Evolutionary conservation across 164 flowering plant species (phyloP).

Genomic region (Chimonanthus praecox): DNA sequence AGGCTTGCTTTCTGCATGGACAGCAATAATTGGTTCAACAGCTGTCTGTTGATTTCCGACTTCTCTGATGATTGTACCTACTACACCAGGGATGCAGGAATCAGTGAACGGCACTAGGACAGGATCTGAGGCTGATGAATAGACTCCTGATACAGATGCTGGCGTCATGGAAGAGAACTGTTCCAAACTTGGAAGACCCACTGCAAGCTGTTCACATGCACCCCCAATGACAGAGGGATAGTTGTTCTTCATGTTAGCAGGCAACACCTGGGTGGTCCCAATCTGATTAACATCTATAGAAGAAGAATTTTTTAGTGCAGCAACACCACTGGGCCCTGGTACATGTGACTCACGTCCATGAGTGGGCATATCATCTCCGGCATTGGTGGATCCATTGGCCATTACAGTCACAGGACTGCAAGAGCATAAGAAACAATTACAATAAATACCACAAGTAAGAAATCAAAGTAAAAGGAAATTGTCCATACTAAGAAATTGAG

Average conservation of each 20-base stretch:
- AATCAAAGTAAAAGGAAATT: too few species aligned
- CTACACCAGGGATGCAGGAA: conserved; percentile 35
- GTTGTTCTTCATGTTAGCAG: conserved; percentile 4
- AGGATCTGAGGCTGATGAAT: conserved; percentile 66
- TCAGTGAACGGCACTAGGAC: conserved; percentile 56
- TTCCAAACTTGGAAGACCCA: conserved; percentile 1
- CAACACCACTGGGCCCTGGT: conserved; percentile 9
- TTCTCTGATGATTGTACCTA: conserved; percentile 56
- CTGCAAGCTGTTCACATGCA: background rate
- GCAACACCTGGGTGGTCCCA: conserved; percentile 13
- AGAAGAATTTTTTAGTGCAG: conserved; percentile 9
- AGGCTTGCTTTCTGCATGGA: conserved; percentile 32
- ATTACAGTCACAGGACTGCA: conserved; percentile 41
- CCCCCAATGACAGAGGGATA: conserved; percentile 8
- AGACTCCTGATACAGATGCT: conserved; percentile 42
- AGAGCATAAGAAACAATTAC: conserved; percentile 4
- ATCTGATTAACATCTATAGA: conserved; percentile 7
- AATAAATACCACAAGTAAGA: background rate
- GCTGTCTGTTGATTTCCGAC: conserved; percentile 37
- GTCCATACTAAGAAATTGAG: background rate
- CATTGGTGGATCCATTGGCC: conserved; percentile 37
- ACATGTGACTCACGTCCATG: conserved; percentile 17
- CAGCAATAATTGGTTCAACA: conserved; percentile 23
- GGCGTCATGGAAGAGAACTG: conserved; percentile 10
- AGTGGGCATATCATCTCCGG: conserved; percentile 21